Conservation (phyloP, 78 protist genomes). For the Tieghemostelium lacteum region DNA sequence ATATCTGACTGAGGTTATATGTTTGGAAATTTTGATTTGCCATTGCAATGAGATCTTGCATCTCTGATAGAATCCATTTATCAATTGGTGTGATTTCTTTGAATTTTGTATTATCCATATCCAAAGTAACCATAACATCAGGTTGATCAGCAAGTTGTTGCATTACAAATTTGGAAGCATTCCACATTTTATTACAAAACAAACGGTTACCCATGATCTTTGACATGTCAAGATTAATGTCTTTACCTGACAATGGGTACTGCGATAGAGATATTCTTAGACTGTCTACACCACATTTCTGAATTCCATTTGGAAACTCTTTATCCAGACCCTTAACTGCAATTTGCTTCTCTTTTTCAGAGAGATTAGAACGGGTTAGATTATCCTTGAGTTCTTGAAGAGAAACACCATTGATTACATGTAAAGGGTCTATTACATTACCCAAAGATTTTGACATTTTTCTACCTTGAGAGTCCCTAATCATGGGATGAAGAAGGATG, state of each 20-base stretch:
- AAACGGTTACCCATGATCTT: slow-evolving; percentile 82
- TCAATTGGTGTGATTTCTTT: slow-evolving; percentile 65
- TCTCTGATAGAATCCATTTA: slow-evolving; percentile 85
- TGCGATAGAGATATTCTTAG: slow-evolving; percentile 87
- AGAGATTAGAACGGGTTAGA: slow-evolving; percentile 27
- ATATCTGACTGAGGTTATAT: slow-evolving; percentile 53
- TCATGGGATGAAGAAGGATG: slow-evolving; percentile 89
- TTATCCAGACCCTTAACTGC: slow-evolving; percentile 71
- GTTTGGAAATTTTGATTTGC: slow-evolving; percentile 54
- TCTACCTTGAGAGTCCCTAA: slow-evolving; percentile 96
- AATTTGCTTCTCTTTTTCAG: slow-evolving; percentile 13
- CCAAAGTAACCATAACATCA: neutral
- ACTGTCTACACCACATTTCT: slow-evolving; percentile 95
- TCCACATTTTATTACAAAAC: slow-evolving; percentile 96
- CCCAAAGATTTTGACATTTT: slow-evolving; percentile 98
- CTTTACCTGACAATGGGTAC: slow-evolving; percentile 62
- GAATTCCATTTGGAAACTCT: slow-evolving; percentile 93
- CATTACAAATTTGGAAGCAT: slow-evolving; percentile 79
- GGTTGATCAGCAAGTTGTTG: neutral
- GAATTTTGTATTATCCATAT: too few relatives aligned
- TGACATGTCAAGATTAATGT: slow-evolving; percentile 87
- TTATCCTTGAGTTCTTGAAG: slow-evolving; percentile 14
- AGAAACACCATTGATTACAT: slow-evolving; percentile 85
- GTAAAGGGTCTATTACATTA: slow-evolving; percentile 94
- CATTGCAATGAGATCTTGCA: slow-evolving; percentile 18